Conservation (phyloP, 1,139 yeast genomes). For the Yamadazyma friedrichii region DNA sequence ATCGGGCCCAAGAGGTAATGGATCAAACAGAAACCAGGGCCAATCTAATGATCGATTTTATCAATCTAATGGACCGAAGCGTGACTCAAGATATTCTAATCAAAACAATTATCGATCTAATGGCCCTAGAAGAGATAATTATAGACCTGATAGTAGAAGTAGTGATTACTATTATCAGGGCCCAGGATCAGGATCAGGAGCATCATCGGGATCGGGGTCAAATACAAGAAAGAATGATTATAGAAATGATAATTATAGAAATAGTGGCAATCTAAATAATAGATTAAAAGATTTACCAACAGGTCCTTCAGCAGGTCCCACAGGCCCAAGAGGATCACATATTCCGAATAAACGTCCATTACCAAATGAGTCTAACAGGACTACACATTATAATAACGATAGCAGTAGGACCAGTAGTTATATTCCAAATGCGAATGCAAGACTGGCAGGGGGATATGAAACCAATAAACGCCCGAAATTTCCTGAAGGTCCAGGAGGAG, state of each 20-base stretch:
- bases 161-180: background rate
- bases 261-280: constrained; percentile 4
- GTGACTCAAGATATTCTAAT: background rate
- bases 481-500: background rate
- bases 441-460: background rate
- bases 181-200: background rate
- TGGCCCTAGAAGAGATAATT: background rate
- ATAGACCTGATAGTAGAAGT: background rate
- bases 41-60: background rate
- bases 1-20: constrained; percentile 30
- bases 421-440: constrained; percentile 6
- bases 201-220: background rate
- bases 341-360: constrained; percentile 7
- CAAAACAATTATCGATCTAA: no score
- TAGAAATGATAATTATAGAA: constrained; percentile 5
- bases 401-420: constrained; percentile 16
- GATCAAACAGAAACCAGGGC: constrained; percentile 9
- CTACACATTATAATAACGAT: background rate
- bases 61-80: background rate
- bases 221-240: constrained; percentile 13
- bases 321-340: constrained; percentile 3
- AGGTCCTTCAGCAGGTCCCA: constrained; percentile 14
- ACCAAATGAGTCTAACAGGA: constrained; percentile 22
- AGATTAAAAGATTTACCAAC: constrained; percentile 7
- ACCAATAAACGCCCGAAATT: constrained; percentile 11